Conservation (phyloP, 345 rosid genomes). For the Bruguiera sexangula region DNA sequence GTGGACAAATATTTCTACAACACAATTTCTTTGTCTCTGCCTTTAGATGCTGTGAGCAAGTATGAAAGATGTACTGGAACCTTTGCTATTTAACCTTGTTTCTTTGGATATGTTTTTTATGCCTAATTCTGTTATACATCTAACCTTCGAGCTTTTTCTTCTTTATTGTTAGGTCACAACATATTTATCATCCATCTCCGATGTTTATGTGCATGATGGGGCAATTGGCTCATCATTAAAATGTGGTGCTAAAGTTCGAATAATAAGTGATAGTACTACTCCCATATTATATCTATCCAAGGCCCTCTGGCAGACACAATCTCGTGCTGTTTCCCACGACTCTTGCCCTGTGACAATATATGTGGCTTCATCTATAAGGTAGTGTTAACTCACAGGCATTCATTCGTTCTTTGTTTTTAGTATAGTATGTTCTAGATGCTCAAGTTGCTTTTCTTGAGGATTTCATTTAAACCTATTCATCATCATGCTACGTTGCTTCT, state of each 20-base stretch:
- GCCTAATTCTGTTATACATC: background rate
- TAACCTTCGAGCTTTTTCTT: background rate
- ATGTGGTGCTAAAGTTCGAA: slow-evolving; percentile 36
- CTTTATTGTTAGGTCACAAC: slow-evolving; percentile 25
- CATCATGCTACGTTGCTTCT: background rate
- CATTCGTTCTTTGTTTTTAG: background rate
- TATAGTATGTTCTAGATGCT: background rate
- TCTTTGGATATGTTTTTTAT: background rate
- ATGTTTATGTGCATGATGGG: slow-evolving; percentile 37
- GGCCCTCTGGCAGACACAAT: slow-evolving; percentile 24
- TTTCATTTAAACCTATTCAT: background rate
- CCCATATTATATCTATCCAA: slow-evolving; percentile 26
- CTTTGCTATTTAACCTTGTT: background rate
- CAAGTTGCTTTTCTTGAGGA: slow-evolving; percentile 1
- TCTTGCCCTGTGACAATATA: slow-evolving; percentile 38
- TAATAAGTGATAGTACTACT: slow-evolving; percentile 37
- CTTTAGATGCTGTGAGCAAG: too few relatives aligned
- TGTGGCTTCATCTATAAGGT: slow-evolving; percentile 36
- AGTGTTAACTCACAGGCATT: background rate
- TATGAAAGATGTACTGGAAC: too few relatives aligned
- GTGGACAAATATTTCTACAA: too few relatives aligned
- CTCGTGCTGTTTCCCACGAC: slow-evolving; percentile 43
- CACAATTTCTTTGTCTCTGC: too few relatives aligned
- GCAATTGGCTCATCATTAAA: slow-evolving; percentile 27
- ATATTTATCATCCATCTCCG: slow-evolving; percentile 30